Percentiles rank a stretch among this genome's conserved stretches.
Conservation (phyloP, 1,284 basidiomycete species). For the Trametes hirsuta region DNA sequence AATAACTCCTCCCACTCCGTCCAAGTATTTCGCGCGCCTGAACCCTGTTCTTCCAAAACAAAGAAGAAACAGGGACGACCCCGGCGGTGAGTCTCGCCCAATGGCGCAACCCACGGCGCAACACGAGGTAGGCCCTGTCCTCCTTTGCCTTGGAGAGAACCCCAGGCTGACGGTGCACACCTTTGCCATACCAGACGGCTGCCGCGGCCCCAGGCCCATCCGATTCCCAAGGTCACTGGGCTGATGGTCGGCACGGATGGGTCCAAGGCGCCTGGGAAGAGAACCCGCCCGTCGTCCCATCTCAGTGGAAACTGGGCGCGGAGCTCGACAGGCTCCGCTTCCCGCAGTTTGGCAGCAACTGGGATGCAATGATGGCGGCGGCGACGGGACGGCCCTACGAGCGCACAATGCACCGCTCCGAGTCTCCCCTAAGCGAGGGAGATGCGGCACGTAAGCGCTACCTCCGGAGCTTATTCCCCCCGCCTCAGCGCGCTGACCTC, state of each 20-base stretch:
- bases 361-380: slow-evolving; percentile 1
- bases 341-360: slow-evolving; percentile 3
- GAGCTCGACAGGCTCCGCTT: slow-evolving; percentile 16
- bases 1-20: slow-evolving; percentile 3
- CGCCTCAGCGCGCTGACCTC: neutral
- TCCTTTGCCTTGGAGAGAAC: slow-evolving; percentile 26
- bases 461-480: neutral
- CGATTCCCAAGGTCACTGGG: neutral
- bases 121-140: slow-evolving; percentile 27
- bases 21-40: slow-evolving; percentile 1
- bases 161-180: slow-evolving; percentile 2
- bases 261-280: neutral
- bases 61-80: slow-evolving; percentile 33
- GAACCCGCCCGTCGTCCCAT: slow-evolving; percentile 9
- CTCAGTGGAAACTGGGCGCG: slow-evolving; percentile 18
- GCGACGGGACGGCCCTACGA: neutral
- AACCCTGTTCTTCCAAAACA: slow-evolving; percentile 30
- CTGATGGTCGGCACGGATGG: neutral
- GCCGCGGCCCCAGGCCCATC: neutral
- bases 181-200: neutral
- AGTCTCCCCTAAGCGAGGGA: slow-evolving; percentile 11
- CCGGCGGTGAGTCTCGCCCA: slow-evolving; percentile 26
- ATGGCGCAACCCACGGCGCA: slow-evolving; percentile 18
- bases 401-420: neutral
- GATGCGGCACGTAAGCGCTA: slow-evolving; percentile 11